Conservation (phyloP, 768 basidiomycete species). For the Rubroboletus pulcherrimus region DNA sequence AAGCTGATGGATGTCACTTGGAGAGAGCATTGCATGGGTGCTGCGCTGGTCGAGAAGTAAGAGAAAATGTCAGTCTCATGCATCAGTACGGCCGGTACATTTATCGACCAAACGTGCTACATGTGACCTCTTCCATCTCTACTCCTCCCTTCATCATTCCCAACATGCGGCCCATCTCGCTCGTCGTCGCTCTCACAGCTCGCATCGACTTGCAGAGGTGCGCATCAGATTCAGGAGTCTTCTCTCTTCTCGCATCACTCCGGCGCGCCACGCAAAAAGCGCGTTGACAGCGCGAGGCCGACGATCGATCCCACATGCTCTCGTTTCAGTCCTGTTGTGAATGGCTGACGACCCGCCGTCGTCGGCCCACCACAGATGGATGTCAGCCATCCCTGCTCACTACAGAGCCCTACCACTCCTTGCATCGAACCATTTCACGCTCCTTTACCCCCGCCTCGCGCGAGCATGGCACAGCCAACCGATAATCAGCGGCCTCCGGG, state of each 20-base stretch:
- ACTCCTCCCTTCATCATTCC: neutral
- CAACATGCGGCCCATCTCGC: neutral
- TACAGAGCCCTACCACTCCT: neutral
- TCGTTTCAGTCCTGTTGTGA: neutral
- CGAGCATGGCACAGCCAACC: neutral
- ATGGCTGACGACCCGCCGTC: conserved; percentile 1
- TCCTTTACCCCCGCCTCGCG: neutral
- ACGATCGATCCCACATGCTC: conserved; percentile 6
- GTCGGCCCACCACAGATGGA: neutral
- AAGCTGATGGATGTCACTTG: conserved; percentile 16
- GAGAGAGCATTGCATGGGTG: conserved; percentile 18
- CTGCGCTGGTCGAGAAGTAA: conserved; percentile 7
- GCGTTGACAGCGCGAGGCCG: conserved; percentile 15
- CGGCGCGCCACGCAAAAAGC: conserved; percentile 5
- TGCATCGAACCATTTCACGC: neutral
- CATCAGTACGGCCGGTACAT: conserved; percentile 2
- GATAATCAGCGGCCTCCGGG: neutral
- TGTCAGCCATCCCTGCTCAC: conserved; percentile 1
- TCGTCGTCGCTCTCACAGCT: neutral
- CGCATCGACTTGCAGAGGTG: neutral
- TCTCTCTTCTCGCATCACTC: neutral
- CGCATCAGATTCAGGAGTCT: neutral
- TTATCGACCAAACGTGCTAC: conserved; percentile 1
- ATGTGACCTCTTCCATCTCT: neutral
- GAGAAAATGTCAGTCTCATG: neutral